Conservation (phyloP, 306 rosid species). For the Cercis canadensis region DNA sequence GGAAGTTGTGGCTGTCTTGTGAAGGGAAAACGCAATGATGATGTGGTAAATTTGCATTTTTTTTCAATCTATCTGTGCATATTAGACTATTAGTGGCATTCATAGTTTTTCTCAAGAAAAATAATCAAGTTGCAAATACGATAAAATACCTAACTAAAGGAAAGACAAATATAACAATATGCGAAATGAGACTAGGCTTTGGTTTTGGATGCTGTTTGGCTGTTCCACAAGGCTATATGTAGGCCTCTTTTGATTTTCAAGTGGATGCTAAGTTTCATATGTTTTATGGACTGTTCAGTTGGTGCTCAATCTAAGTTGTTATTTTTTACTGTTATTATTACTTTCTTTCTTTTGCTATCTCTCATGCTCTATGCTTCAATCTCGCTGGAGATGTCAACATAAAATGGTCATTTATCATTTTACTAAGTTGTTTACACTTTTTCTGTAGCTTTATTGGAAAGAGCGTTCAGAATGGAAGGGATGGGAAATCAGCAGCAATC, state of each 20-base stretch:
- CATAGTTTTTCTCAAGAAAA: neutral
- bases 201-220: no score
- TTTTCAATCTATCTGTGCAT: neutral
- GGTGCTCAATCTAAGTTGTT: no score
- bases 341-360: neutral
- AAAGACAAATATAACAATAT: no score
- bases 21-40: neutral
- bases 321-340: neutral
- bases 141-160: no score
- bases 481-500: constrained; percentile 42
- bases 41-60: neutral
- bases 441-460: constrained; percentile 29
- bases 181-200: no score
- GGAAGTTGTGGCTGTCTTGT: neutral
- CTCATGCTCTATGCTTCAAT: constrained; percentile 17
- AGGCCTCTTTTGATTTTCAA: no score
- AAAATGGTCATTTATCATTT: constrained; percentile 22
- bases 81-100: no score
- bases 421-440: constrained; percentile 1
- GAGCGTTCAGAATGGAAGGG: constrained; percentile 48
- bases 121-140: no score
- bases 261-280: no score
- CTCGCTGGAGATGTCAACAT: neutral
- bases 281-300: no score
- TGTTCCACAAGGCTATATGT: no score